Conservation (phyloP, 768 basidiomycete genomes). For the Tulasnella sp. region DNA sequence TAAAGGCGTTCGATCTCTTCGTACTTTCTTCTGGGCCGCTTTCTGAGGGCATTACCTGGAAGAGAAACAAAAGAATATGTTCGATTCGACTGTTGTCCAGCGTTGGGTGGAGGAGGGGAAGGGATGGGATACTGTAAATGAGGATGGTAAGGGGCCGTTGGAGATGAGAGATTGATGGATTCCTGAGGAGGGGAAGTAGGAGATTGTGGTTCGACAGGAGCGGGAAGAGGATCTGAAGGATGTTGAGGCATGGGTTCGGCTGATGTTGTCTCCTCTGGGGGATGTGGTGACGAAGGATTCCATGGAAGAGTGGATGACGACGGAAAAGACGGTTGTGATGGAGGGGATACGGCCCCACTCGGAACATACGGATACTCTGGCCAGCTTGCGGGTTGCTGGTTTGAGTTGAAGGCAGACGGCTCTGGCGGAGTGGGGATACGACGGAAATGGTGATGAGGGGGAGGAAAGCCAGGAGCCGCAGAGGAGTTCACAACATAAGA, state of each 20-base stretch:
- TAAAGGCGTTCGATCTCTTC: conserved; percentile 20
- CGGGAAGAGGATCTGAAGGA: neutral
- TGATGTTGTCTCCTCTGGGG: neutral
- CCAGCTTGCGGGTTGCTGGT: neutral
- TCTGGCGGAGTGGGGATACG: neutral
- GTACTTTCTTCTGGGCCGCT: conserved; percentile 15
- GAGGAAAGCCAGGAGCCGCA: neutral
- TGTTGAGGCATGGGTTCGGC: neutral
- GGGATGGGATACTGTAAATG: conserved; percentile 12
- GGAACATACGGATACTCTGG: neutral
- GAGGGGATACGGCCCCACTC: neutral
- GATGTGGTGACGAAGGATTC: neutral
- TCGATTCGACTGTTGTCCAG: neutral
- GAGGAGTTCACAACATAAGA: neutral
- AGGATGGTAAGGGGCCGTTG: neutral
- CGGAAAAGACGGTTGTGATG: neutral
- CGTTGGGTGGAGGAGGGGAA: conserved; percentile 13
- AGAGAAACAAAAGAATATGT: conserved; percentile 16
- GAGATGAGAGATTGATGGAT: neutral
- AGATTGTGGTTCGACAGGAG: neutral
- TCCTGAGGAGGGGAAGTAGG: neutral
- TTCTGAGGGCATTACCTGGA: conserved; percentile 13
- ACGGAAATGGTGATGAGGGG: neutral
- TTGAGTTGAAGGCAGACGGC: neutral
- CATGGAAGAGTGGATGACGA: neutral